Base-by-base conservation (phyloP, 495 filamentous ascomycete species). In the Chaetomium tenue region DNA sequence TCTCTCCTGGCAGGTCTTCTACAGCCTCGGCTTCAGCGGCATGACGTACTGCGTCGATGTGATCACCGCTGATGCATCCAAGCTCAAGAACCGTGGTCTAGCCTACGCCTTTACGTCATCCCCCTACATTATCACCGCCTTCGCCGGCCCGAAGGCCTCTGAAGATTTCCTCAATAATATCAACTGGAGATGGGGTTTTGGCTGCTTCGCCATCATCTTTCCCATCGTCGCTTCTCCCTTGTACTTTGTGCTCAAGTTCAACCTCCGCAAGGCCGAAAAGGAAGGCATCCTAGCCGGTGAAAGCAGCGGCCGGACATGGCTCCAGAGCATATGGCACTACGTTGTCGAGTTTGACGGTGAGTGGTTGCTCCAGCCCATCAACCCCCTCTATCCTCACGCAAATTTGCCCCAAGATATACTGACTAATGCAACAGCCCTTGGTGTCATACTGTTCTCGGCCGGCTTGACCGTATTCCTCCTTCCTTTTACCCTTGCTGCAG, bases 401-500 rank as follows among this genome's bases (percentile, higher is more conserved):
- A 47, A 40, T 5, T 12, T 12, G 15, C n/a, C 30, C 13, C 4
- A 40, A 15, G 16, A 5, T 37, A 30, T 12, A 13, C 40, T 47
- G 30, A 59, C 44, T 16, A 18, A 18, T 18, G 5, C 12, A n/a
- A 26, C 26, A 57, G 60, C 47, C 52, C 57, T 84, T 25, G 87
- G 87, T 51, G 75, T 86, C 13, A 18, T 85, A 7, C 69, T 88
- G 11, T 66, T 88, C 33, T 77, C 77, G 64, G 79, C 77, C 4
- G 84, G 81, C 25, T 79, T 87, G 51, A 74, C 81, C n/a, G 76
- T 89, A 18, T 79, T 89, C 74, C 82, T 89, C 30, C 77, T 88
- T 6, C 85, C 87, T 0, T 84, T 89, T 70, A 84, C 75, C 48
- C 71, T 89, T 42, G 71, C 75, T 37, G 75, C 73, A 39, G 74